Evolutionary conservation across 1,284 basidiomycete species (phyloP).

Genomic region (Taiwanofungus camphoratus): DNA sequence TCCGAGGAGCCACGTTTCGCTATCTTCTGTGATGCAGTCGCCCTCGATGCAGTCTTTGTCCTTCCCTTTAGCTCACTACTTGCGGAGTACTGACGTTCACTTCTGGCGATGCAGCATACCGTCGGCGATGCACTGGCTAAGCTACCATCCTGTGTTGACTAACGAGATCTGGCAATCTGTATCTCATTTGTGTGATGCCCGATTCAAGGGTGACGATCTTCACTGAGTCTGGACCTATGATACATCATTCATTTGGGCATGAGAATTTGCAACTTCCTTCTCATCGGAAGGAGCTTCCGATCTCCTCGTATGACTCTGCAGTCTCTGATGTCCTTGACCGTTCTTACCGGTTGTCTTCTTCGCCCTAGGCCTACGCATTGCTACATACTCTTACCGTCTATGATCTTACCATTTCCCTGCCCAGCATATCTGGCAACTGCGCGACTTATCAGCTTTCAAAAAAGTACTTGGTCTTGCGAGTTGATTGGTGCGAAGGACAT

Average conservation of each 20-base stretch:
- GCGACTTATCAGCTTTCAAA: conserved; percentile 14
- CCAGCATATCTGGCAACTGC: conserved; percentile 12
- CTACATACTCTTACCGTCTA: too few species aligned
- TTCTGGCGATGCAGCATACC: too few species aligned
- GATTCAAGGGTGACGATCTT: conserved; percentile 18
- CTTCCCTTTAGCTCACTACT: too few species aligned
- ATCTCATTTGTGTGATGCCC: conserved; percentile 20
- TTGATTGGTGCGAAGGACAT: conserved; percentile 3
- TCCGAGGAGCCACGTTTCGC: too few species aligned
- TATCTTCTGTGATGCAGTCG: too few species aligned
- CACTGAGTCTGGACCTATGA: conserved; percentile 12
- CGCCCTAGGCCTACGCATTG: conserved; percentile 10
- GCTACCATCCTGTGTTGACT: too few species aligned
- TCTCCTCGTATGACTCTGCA: conserved; percentile 12
- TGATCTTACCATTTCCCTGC: too few species aligned
- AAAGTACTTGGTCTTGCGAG: too few species aligned
- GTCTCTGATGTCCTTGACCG: background rate
- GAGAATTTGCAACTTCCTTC: background rate
- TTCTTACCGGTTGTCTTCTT: conserved; percentile 12
- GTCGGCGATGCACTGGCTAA: too few species aligned
- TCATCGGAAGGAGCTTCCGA: conserved; percentile 13
- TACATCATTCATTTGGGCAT: background rate
- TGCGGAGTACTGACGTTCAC: too few species aligned
- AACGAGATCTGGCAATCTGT: conserved; percentile 14
- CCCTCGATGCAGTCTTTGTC: too few species aligned